Conservation (phyloP, 768 basidiomycete genomes). For the Tricholoma flavovirens region DNA sequence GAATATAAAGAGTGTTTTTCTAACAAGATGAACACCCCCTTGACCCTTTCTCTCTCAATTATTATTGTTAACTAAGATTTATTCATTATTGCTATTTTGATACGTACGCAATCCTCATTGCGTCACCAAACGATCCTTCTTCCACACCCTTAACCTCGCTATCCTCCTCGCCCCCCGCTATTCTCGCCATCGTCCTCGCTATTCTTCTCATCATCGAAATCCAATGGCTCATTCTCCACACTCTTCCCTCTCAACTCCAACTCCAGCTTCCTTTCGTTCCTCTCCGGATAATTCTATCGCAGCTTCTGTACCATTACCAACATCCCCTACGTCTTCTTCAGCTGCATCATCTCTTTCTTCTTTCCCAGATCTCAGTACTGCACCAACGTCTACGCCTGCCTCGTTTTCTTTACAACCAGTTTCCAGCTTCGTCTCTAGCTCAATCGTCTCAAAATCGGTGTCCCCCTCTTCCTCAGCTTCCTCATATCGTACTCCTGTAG, state of each 20-base stretch:
- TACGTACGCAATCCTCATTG: constrained; percentile 9
- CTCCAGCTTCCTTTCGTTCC: neutral
- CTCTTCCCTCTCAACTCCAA: constrained; percentile 10
- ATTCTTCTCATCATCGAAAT: neutral
- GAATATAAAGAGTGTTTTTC: constrained; percentile 1
- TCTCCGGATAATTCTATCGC: neutral
- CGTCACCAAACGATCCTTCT: constrained; percentile 3
- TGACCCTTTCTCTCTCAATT: neutral
- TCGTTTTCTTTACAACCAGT: constrained; percentile 1
- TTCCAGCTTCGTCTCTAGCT: neutral
- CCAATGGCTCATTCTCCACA: constrained; percentile 9
- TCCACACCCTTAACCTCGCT: no score
- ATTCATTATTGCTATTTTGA: constrained; percentile 9
- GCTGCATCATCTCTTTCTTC: neutral
- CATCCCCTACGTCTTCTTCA: constrained; percentile 5
- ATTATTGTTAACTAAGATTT: neutral
- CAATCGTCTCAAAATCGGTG: constrained; percentile 1
- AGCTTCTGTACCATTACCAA: constrained; percentile 3
- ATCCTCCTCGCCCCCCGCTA: neutral
- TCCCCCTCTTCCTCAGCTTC: constrained; percentile 2
- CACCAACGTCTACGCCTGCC: neutral
- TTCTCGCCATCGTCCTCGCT: constrained; percentile 1
- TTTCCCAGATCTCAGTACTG: neutral
- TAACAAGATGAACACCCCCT: neutral
- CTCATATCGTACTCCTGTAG: constrained; percentile 1